A percentile compares a stretch with the other conserved stretches of the same genome.
Evolutionary conservation across 306 rosid species (phyloP).

Genomic region (Crotalaria pallida): DNA sequence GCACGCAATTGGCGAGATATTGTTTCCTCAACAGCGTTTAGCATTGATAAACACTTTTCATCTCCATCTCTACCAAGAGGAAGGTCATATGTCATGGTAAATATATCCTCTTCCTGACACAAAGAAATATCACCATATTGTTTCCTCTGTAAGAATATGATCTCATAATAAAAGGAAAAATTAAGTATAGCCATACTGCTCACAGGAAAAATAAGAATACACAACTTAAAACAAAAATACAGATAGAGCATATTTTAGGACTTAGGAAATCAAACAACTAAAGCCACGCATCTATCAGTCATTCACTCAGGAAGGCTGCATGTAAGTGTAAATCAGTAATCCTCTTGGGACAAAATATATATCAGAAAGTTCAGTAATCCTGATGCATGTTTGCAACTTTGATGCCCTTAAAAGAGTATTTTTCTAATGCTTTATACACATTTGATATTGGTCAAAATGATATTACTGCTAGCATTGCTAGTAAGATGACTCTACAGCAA

Average conservation of each 20-base stretch:
- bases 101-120: conserved; percentile 91
- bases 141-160: background rate
- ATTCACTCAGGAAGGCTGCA: conserved; percentile 12
- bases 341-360: background rate
- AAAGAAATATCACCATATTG: conserved; percentile 23
- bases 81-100: conserved; percentile 89
- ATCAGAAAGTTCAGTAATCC: background rate
- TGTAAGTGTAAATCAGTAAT: background rate
- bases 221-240: background rate
- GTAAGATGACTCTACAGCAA: too few species aligned
- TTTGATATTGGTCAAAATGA: too few species aligned
- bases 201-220: background rate
- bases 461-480: too few species aligned
- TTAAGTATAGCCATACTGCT: background rate
- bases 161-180: conserved; percentile 4
- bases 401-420: too few species aligned
- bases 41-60: conserved; percentile 72
- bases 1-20: conserved; percentile 87
- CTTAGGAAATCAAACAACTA: conserved; percentile 7
- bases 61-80: conserved; percentile 83
- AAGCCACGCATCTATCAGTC: background rate
- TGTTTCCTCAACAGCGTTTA: conserved; percentile 92
- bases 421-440: too few species aligned
- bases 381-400: too few species aligned
- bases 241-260: background rate